These are phyloP conservation scores for Hymenoscyphus scutula DNA, from an alignment of 2,329 filamentous ascomycete genomes.

Conservation along the genomic window DNA sequence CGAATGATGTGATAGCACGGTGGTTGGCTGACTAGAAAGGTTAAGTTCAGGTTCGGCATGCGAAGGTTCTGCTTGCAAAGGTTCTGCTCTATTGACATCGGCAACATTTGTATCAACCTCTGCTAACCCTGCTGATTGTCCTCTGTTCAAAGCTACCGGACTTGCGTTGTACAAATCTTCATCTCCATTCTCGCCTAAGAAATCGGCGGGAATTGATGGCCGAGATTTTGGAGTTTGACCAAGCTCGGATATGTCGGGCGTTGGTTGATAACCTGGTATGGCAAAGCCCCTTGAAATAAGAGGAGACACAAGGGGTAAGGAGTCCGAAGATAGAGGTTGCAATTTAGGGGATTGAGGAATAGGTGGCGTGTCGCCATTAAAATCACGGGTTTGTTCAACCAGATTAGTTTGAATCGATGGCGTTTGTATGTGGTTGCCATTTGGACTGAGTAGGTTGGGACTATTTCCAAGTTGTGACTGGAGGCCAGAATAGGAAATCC, in stretches of 20 bases:
- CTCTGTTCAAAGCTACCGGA: neutral
- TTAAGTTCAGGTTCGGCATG: neutral
- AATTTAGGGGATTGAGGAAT: slow-evolving; percentile 26
- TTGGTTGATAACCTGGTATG: slow-evolving; percentile 1
- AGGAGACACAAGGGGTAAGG: slow-evolving; percentile 32
- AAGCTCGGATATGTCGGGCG: neutral
- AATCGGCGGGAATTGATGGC: neutral
- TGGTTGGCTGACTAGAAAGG: neutral
- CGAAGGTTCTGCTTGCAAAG: neutral
- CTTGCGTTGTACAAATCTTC: slow-evolving; percentile 16
- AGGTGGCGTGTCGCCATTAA: neutral
- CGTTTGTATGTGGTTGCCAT: slow-evolving; percentile 1
- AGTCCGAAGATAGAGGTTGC: slow-evolving; percentile 29
- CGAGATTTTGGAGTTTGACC: neutral
- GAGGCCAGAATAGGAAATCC: slow-evolving; percentile 14
- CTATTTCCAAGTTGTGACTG: neutral
- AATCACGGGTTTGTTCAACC: neutral
- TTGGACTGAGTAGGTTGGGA: neutral
- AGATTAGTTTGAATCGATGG: slow-evolving; percentile 11
- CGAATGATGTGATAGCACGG: neutral
- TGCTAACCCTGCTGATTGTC: neutral
- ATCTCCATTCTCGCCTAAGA: slow-evolving; percentile 1
- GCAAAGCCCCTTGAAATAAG: slow-evolving; percentile 19
- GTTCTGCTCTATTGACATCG: neutral
- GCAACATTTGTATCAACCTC: neutral